phyloP scores from a whole-genome alignment of 2,329 filamentous ascomycete genomes.

The Epichloe brachyelytri region DNA sequence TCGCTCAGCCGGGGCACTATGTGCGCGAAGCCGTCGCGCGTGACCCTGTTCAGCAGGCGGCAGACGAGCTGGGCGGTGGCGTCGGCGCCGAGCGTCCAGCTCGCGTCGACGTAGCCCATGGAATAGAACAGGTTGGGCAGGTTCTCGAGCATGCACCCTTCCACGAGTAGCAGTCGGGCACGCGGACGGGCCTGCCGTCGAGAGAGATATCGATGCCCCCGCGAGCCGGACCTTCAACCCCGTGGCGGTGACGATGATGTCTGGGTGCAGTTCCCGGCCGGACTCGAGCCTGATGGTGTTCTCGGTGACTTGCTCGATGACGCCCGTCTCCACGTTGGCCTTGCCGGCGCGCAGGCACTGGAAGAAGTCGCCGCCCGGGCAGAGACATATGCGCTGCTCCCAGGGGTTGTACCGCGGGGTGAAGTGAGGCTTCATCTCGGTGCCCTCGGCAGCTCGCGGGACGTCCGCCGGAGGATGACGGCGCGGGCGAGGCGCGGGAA shows the following conservation, averaged over 20 bases:
- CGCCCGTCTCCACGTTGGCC: constrained; percentile 31
- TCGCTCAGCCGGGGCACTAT: neutral
- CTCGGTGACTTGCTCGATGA: constrained; percentile 33
- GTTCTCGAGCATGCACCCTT: constrained; percentile 47
- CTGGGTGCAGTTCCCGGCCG: constrained; percentile 37
- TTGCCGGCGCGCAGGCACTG: constrained; percentile 26
- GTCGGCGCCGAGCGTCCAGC: constrained; percentile 50
- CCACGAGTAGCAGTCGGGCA: constrained; percentile 41
- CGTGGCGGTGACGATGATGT: constrained; percentile 55
- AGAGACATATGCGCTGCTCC: constrained; percentile 63
- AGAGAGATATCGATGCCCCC: constrained; percentile 36
- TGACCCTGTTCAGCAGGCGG: neutral
- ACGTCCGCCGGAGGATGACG: constrained; percentile 31
- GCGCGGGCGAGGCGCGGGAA: constrained; percentile 37
- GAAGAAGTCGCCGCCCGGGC: constrained; percentile 38
- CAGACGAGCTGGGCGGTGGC: constrained; percentile 5
- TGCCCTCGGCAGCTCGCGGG: constrained; percentile 34
- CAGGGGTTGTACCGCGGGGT: constrained; percentile 49
- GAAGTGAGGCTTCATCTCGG: constrained; percentile 46
- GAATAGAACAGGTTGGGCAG: constrained; percentile 47
- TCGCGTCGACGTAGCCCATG: constrained; percentile 49
- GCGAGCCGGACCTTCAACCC: constrained; percentile 45
- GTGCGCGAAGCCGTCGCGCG: neutral
- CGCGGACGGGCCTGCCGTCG: constrained; percentile 34
- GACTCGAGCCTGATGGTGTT: constrained; percentile 30